Base-by-base conservation (phyloP, 345 rosid genomes). In the Populus ilicifolia region DNA sequence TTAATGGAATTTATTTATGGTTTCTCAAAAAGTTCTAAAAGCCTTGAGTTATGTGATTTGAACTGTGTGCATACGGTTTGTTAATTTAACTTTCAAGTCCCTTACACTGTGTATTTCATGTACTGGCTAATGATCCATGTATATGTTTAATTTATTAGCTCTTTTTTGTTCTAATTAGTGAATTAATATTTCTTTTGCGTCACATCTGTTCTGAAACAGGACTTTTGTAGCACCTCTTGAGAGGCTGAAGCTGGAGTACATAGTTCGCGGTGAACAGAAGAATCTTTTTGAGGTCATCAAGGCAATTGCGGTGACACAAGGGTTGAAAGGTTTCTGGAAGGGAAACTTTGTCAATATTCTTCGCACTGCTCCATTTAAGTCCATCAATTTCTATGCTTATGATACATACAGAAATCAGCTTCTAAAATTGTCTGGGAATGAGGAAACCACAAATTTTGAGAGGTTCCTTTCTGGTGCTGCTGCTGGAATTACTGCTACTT, bases 381-480 rank as follows among this genome's bases (percentile, higher is more conserved):
- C 98, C 54, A 87, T 95, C 88, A 95, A 93, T 79, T 95, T 95
- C 82, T 95, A 90, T 82, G 97, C 96, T 29, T 93, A 91, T 77
- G 99, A 95, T 83, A 88, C 90, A 1, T 95, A 95, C 54, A 88
- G 94, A 84, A 88, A 76, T 84, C 90, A 87, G 27, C 83, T 93
- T 81, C 73, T 90, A 79, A 91, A 85, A 79, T 27, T 85, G 68
- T 80, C 96, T 67, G 84, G 90, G 68, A 95, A 89, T 61, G 87
- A 91, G 77, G 98, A 93, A 84, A 79, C 89, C 6, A 89, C 98
- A 1, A 93, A 95, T 76, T 89, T 91, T 67, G 94, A 95, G 88
- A 87, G 99, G 87, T 91, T 95, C 23, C 72, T 93, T 78, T 95
- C 99, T 44, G 98, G 99, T 70, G 99, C 98, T 75, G 89, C 95